Percentiles rank a stretch among this genome's conserved stretches.
Evolutionary conservation across 371 early-diverging fungal genomes (phyloP).

Genomic region (Phascolomyces articulosus): DNA sequence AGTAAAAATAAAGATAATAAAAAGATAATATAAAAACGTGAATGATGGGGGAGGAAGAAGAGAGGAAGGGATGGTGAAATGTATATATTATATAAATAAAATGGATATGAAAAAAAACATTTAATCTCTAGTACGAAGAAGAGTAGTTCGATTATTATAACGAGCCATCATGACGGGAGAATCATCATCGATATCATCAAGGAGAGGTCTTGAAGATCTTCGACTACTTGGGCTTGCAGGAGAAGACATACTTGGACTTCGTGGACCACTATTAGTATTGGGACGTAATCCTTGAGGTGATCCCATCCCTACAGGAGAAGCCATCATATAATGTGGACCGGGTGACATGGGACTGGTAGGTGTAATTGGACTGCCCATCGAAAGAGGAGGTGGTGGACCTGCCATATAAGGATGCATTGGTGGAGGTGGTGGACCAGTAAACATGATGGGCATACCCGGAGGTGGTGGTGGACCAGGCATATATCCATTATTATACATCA

Average conservation of each 20-base stretch:
- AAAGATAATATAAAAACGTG: too few species aligned
- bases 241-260: constrained; percentile 23
- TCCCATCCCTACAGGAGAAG: constrained; percentile 2
- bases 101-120: background rate
- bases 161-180: background rate
- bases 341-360: constrained; percentile 17
- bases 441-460: constrained; percentile 29
- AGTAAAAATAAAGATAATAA: too few species aligned
- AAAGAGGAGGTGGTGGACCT: constrained; percentile 15
- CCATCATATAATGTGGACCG: constrained; percentile 15
- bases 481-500: constrained; percentile 46
- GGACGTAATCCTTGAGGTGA: constrained; percentile 5
- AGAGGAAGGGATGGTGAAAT: too few species aligned
- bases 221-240: constrained; percentile 21
- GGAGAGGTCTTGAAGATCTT: constrained; percentile 16
- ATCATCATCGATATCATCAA: constrained; percentile 18
- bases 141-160: background rate
- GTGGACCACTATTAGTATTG: too few species aligned
- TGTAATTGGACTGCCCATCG: constrained; percentile 2
- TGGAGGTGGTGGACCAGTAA: constrained; percentile 15
- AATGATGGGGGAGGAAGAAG: too few species aligned
- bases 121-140: constrained; percentile 3
- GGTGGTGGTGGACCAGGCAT: constrained; percentile 10
- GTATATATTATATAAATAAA: too few species aligned
- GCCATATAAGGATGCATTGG: constrained; percentile 27